Percentiles rank a stretch among this genome's conserved stretches.
These are phyloP conservation scores for Vigna radiata DNA, from an alignment of 306 rosid species.

Conservation along the genomic window DNA sequence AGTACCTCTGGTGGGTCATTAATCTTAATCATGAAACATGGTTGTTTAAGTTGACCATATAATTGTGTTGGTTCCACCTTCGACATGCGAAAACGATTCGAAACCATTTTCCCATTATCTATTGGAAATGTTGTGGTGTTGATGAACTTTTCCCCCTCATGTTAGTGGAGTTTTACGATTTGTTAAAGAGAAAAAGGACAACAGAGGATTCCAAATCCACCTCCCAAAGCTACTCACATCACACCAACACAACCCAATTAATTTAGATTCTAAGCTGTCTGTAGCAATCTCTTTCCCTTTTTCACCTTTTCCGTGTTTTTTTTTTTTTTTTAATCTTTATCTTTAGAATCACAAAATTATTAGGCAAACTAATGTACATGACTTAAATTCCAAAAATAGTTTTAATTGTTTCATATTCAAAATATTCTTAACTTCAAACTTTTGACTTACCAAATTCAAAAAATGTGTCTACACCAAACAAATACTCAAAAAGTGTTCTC, in stretches of 20 bases:
- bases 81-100: constrained; percentile 42
- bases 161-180: constrained; percentile 39
- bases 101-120: constrained; percentile 35
- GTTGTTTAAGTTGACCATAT: constrained; percentile 38
- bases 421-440: too few species aligned
- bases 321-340: too few species aligned
- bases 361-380: neutral
- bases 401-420: neutral
- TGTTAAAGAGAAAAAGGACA: constrained; percentile 23
- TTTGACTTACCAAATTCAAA: neutral
- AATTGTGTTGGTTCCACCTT: constrained; percentile 54
- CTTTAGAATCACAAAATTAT: neutral
- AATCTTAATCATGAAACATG: constrained; percentile 27
- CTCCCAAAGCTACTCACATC: constrained; percentile 18
- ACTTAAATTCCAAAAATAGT: neutral
- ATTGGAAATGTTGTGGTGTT: constrained; percentile 36
- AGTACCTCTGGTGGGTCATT: constrained; percentile 38
- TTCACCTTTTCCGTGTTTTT: too few species aligned
- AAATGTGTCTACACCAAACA: neutral
- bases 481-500: too few species aligned
- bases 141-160: constrained; percentile 4
- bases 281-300: too few species aligned
- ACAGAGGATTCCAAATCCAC: constrained; percentile 36
- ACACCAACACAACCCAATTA: constrained; percentile 14
- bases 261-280: constrained; percentile 14